These are phyloP conservation scores for Gastrolobium bilobum DNA, from an alignment of 306 rosid species.

Conservation along the genomic window DNA sequence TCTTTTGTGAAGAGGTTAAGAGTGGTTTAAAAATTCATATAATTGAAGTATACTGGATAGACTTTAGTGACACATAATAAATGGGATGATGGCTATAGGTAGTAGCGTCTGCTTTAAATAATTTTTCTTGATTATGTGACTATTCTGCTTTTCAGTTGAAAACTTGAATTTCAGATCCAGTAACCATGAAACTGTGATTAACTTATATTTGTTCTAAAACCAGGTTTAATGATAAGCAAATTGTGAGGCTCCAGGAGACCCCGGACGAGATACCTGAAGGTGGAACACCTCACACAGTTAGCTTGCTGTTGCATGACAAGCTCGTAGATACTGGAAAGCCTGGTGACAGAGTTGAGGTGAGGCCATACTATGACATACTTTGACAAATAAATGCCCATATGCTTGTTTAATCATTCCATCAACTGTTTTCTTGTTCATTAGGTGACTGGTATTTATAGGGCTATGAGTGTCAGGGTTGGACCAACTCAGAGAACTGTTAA, in stretches of 20 bases:
- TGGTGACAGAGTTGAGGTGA: conserved; percentile 97
- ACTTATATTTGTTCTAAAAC: conserved; percentile 38
- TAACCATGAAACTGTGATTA: conserved; percentile 15
- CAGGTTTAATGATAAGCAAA: conserved; percentile 96
- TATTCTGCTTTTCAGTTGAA: neutral
- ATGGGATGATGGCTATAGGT: neutral
- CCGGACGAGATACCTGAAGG: conserved; percentile 99
- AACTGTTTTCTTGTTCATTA: conserved; percentile 49
- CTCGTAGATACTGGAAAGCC: conserved; percentile 96
- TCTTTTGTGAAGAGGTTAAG: neutral
- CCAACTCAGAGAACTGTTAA: conserved; percentile 95
- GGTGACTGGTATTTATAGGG: conserved; percentile 97
- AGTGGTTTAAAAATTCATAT: conserved; percentile 19
- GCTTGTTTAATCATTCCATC: conserved; percentile 35
- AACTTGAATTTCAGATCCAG: conserved; percentile 30
- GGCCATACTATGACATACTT: conserved; percentile 34
- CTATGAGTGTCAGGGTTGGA: conserved; percentile 97
- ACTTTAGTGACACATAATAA: neutral
- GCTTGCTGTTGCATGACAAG: conserved; percentile 95
- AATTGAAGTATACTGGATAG: neutral
- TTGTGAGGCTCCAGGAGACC: conserved; percentile 97
- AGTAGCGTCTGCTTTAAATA: neutral
- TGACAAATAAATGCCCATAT: conserved; percentile 16
- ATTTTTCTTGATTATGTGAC: conserved; percentile 11
- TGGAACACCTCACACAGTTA: conserved; percentile 98